Base-by-base conservation (phyloP, 1,284 basidiomycete species). In the Mycena citricolor region DNA sequence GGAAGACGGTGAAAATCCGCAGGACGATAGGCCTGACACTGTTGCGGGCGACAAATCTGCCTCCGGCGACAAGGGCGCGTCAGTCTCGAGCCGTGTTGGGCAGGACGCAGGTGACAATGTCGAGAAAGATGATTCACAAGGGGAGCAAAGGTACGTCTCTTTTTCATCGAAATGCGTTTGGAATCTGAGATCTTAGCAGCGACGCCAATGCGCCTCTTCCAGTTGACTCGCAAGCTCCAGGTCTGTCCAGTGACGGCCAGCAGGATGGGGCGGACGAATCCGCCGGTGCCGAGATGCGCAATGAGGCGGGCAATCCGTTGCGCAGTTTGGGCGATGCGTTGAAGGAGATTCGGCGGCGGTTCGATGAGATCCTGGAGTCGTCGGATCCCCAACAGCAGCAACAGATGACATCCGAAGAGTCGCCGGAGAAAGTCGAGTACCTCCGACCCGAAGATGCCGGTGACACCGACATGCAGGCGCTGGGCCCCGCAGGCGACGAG, bases 271-370 rank as follows among this genome's bases (percentile, higher is more conserved):
- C 64, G 20, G 64, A 66, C 4, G 56, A 71, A 6, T 63, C 71
- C 16, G 16, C 10, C 8, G 34, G 34, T 71, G 71, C 25, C 67
- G 60, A 17, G 59, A 72, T 13, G 57, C 56, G 12, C 65, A 66
- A n/a, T 57, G 67, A 13, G 47, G 64, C 23, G n/a, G 64, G 62
- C 31, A 87, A 92, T 56, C 82, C 89, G 4, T 68, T 87, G 21
- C 88, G 93, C 43, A 87, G 81, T 50, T 79, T 95, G 3, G 94
- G 93, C 26, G 94, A 98, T 61, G 80, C 90, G 1, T 65, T 93
- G 43, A 80, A 88, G 54, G 89, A 94, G 58, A 90, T 97, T 54
- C 81, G 79, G 41, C 83, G 89, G 49, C 82, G 86, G 12, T 82
- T 94, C 53, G 83, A 95, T 50, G 86, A 94, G 50, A 97, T 98